Conservation (phyloP, 257 asterid genomes). For the Leptodermis oblonga region DNA sequence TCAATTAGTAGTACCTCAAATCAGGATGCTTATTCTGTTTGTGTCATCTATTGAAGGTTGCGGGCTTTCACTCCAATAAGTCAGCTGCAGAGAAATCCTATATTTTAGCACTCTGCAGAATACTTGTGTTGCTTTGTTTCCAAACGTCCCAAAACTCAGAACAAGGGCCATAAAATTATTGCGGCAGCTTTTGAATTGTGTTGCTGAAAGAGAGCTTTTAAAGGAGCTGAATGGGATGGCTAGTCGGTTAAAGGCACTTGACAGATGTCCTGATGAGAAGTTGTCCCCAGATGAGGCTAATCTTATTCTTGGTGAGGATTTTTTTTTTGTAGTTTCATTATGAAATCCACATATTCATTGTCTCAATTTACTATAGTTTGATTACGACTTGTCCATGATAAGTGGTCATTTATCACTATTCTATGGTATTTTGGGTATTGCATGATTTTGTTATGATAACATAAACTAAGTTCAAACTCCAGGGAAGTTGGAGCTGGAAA, state of each 20-base stretch:
- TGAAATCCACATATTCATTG: not conserved
- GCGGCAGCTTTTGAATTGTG: slow-evolving; percentile 52
- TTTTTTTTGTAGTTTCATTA: not conserved
- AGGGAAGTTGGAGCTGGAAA: slow-evolving; percentile 58
- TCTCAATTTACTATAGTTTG: not conserved
- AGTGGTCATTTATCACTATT: not conserved
- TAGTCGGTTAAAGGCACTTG: slow-evolving; percentile 59
- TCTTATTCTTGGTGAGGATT: slow-evolving; percentile 52
- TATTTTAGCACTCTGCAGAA: slow-evolving; percentile 59
- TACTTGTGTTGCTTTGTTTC: slow-evolving; percentile 63
- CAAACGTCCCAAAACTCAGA: slow-evolving; percentile 45
- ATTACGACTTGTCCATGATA: not conserved
- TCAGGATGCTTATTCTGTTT: not conserved
- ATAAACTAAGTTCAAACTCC: slow-evolving; percentile 7
- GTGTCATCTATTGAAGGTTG: slow-evolving; percentile 41
- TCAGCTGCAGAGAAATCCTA: slow-evolving; percentile 82
- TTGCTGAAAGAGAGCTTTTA: slow-evolving; percentile 54
- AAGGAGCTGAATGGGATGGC: slow-evolving; percentile 75
- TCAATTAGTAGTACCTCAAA: not conserved
- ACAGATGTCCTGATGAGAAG: slow-evolving; percentile 50
- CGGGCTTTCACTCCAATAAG: slow-evolving; percentile 60
- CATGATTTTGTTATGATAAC: not conserved
- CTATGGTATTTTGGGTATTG: not conserved
- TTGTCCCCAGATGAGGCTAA: slow-evolving; percentile 48
- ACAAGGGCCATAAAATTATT: slow-evolving; percentile 65